A percentile compares a stretch with the other conserved stretches of the same genome.
These are phyloP conservation scores for Amanita muscaria DNA, from an alignment of 768 basidiomycete species.

Conservation along the genomic window DNA sequence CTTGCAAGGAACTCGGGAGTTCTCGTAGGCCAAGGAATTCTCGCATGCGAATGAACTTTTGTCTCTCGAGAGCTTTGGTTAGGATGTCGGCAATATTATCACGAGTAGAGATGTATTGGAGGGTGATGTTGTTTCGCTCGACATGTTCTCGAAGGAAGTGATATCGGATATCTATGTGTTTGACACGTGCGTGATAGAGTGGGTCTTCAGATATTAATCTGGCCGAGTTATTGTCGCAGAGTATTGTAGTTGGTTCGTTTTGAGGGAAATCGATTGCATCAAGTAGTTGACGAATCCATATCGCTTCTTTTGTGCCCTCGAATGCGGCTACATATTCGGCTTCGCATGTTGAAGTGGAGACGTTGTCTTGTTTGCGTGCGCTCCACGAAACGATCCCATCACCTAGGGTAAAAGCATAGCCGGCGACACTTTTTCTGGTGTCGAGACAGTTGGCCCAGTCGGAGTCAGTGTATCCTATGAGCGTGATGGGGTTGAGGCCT, in stretches of 20 bases:
- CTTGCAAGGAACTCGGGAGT: too few relatives aligned
- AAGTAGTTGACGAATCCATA: constrained; percentile 14
- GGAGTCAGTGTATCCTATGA: too few relatives aligned
- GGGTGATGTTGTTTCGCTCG: constrained; percentile 13
- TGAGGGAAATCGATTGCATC: constrained; percentile 8
- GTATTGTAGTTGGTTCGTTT: constrained; percentile 8
- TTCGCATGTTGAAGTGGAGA: constrained; percentile 19
- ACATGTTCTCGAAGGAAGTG: constrained; percentile 29
- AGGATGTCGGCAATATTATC: constrained; percentile 29
- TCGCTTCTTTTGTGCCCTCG: constrained; percentile 14
- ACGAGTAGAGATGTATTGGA: constrained; percentile 21
- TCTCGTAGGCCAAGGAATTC: not conserved
- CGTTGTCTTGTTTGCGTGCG: constrained; percentile 17
- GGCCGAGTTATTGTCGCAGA: constrained; percentile 26
- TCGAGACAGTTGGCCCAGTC: too few relatives aligned
- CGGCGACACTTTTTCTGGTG: too few relatives aligned
- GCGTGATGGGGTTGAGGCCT: too few relatives aligned
- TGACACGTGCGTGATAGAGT: constrained; percentile 22
- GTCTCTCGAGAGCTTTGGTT: constrained; percentile 27
- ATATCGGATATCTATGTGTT: constrained; percentile 33
- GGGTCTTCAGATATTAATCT: constrained; percentile 25
- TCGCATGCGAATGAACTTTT: constrained; percentile 13
- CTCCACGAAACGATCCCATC: too few relatives aligned
- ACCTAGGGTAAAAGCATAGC: too few relatives aligned
- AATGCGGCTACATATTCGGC: constrained; percentile 30